A percentile compares a stretch with the other conserved stretches of the same genome.
phyloP scores from a whole-genome alignment of 352 stramenopile species.

The Phytophthora fragariae region DNA sequence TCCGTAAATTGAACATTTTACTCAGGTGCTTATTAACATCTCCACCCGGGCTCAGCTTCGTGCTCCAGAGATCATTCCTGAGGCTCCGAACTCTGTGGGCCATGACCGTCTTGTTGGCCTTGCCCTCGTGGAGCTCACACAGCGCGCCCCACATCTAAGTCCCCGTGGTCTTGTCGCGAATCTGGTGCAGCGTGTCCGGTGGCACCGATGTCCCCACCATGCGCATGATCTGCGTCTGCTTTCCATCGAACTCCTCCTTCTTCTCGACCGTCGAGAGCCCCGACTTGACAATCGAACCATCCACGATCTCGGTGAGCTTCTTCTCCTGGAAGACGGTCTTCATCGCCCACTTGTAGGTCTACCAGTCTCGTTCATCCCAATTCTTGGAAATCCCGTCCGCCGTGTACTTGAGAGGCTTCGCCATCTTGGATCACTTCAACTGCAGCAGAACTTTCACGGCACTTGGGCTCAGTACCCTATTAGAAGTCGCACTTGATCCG shows the following conservation, averaged over 20 bases:
- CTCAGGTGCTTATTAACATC: slow-evolving; percentile 12
- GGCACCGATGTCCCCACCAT: slow-evolving; percentile 12
- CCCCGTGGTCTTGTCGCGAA: slow-evolving; percentile 18
- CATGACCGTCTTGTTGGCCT: slow-evolving; percentile 8
- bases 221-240: slow-evolving; percentile 5
- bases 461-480: background rate
- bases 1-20: slow-evolving; percentile 16
- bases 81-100: background rate
- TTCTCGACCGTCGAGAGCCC: background rate
- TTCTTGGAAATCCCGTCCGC: background rate
- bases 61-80: background rate
- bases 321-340: background rate
- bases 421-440: background rate
- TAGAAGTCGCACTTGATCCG: background rate
- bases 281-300: background rate
- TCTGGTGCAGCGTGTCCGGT: slow-evolving; percentile 4
- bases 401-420: background rate
- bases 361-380: background rate
- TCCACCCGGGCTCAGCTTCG: slow-evolving; percentile 4
- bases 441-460: background rate
- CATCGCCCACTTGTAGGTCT: background rate
- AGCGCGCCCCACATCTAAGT: slow-evolving; percentile 11
- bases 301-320: background rate
- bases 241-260: background rate
- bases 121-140: slow-evolving; percentile 14